Percentiles rank a stretch among this genome's conserved stretches.
Evolutionary conservation across 257 asterid species (phyloP).

Genomic region (Scutellaria baicalensis): DNA sequence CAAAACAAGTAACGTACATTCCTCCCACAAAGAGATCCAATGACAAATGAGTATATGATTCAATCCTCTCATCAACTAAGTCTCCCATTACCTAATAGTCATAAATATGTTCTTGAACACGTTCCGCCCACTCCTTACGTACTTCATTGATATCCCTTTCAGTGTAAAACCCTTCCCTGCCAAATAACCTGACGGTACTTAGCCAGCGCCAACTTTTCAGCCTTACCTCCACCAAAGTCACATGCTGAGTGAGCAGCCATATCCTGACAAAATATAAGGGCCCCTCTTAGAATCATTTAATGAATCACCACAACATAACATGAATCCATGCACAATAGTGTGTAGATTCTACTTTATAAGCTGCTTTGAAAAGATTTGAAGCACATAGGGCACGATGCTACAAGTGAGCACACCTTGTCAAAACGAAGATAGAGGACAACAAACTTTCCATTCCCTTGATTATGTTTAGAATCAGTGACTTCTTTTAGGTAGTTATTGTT

Average conservation of each 20-base stretch:
- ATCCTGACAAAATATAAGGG: conserved; percentile 47
- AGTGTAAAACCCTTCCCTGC: conserved; percentile 94
- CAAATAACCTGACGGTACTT: conserved; percentile 92
- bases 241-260: conserved; percentile 99
- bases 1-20: no score
- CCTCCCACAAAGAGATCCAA: no score
- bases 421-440: conserved; percentile 95
- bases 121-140: no score
- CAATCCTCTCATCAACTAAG: no score
- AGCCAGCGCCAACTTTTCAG: conserved; percentile 90
- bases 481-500: conserved; percentile 38
- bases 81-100: no score
- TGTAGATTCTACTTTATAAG: neutral
- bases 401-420: conserved; percentile 59
- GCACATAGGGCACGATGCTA: neutral
- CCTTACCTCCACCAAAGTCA: conserved; percentile 99
- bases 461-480: conserved; percentile 26
- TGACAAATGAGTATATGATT: no score
- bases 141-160: no score
- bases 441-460: conserved; percentile 56
- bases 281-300: neutral
- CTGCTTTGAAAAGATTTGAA: neutral
- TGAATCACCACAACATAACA: neutral
- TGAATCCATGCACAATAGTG: neutral
- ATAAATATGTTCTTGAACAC: no score